phyloP scores from a whole-genome alignment of 495 filamentous ascomycete genomes.

The Polyplosphaeria fusca region DNA sequence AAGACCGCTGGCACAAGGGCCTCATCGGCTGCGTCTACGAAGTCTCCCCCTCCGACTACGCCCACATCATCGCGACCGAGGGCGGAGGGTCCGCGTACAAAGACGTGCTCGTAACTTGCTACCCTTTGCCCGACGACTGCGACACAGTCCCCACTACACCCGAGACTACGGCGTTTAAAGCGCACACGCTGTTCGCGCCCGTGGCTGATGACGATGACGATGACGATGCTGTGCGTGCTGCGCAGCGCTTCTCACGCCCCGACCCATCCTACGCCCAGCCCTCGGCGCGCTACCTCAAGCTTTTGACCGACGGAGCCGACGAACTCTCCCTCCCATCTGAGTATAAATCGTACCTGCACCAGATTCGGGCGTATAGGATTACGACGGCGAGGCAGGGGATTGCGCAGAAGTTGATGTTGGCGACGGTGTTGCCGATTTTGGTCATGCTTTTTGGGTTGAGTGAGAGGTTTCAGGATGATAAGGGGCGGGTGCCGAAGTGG shows the following conservation, averaged over 20 bases:
- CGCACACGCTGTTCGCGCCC: constrained; percentile 60
- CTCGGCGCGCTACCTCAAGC: constrained; percentile 73
- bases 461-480: constrained; percentile 54
- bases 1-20: constrained; percentile 66
- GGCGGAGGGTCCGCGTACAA: constrained; percentile 78
- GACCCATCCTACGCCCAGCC: constrained; percentile 72
- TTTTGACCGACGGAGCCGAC: constrained; percentile 70
- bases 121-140: constrained; percentile 50
- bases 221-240: constrained; percentile 40
- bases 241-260: constrained; percentile 48
- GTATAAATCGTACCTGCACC: constrained; percentile 66
- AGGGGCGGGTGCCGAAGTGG: constrained; percentile 68
- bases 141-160: constrained; percentile 40
- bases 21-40: constrained; percentile 94
- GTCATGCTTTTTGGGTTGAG: constrained; percentile 48
- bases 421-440: constrained; percentile 60
- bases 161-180: constrained; percentile 42
- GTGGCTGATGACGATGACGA: constrained; percentile 19
- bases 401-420: constrained; percentile 59
- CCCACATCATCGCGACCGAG: constrained; percentile 83
- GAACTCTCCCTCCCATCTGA: constrained; percentile 73
- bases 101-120: constrained; percentile 75
- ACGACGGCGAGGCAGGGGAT: constrained; percentile 64
- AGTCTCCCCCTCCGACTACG: constrained; percentile 75
- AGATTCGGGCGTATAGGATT: constrained; percentile 63